These are phyloP conservation scores for Litsea cubeba DNA, from an alignment of 164 flowering plant species.

Conservation along the genomic window DNA sequence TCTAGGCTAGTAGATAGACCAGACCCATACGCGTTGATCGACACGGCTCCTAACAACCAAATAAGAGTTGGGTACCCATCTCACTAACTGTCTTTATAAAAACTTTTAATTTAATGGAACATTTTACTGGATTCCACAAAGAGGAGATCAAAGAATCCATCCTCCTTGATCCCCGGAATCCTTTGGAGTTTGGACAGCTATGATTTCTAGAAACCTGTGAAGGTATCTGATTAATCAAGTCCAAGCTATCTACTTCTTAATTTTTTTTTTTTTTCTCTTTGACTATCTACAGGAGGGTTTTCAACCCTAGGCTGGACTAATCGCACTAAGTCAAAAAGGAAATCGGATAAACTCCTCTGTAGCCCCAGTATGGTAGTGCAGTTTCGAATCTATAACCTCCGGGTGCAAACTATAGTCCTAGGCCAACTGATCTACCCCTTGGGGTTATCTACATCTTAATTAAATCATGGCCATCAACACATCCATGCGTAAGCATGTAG, in stretches of 20 bases:
- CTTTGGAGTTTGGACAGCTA: slow-evolving; percentile 1
- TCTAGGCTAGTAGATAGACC: not conserved
- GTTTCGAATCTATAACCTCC: too few relatives aligned
- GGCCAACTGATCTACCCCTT: too few relatives aligned
- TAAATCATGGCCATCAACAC: too few relatives aligned
- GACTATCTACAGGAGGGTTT: too few relatives aligned
- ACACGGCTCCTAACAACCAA: not conserved
- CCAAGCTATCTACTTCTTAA: not conserved
- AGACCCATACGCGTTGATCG: not conserved
- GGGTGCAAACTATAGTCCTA: too few relatives aligned
- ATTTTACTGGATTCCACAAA: too few relatives aligned
- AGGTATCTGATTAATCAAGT: not conserved
- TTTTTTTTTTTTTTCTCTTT: too few relatives aligned
- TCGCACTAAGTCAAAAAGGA: fast-evolving
- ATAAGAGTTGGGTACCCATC: not conserved
- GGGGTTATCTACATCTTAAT: too few relatives aligned
- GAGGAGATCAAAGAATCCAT: not conserved
- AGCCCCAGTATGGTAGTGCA: fast-evolving
- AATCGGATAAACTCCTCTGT: too few relatives aligned
- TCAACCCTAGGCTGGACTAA: too few relatives aligned
- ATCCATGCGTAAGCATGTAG: too few relatives aligned
- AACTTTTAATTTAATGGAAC: not conserved
- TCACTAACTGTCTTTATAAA: not conserved
- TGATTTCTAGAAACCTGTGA: not conserved
- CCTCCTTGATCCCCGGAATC: not conserved